Evolutionary conservation across 148 eudicot species (phyloP).

Genomic region (Vaccinium myrtillus): DNA sequence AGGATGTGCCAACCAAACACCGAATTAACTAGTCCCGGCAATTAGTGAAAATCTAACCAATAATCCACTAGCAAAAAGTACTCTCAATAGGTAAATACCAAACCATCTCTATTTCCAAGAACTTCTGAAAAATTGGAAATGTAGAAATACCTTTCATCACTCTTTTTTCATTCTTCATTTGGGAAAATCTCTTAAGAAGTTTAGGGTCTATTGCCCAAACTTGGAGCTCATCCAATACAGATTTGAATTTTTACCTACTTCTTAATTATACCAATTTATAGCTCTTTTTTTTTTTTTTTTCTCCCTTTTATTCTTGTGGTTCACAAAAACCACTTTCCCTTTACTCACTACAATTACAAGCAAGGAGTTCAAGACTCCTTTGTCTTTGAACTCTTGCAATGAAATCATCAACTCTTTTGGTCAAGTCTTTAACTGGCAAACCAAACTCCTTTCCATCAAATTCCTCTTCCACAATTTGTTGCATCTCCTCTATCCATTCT

Average conservation of each 20-base stretch:
- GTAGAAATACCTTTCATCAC: too few relatives aligned
- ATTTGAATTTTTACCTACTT: background rate
- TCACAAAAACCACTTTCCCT: background rate
- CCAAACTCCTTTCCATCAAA: background rate
- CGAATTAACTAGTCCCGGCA: too few relatives aligned
- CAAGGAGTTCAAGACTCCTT: constrained; percentile 43
- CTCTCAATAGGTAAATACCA: too few relatives aligned
- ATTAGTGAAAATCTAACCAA: too few relatives aligned
- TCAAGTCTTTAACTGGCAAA: constrained; percentile 44
- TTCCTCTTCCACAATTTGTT: constrained; percentile 15
- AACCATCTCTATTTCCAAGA: too few relatives aligned
- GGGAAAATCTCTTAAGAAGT: background rate
- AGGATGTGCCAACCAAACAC: too few relatives aligned
- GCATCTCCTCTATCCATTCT: background rate
- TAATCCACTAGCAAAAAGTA: too few relatives aligned
- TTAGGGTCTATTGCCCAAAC: background rate
- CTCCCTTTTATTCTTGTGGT: background rate
- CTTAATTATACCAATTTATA: background rate
- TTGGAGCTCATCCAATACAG: background rate
- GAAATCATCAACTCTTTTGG: constrained; percentile 64
- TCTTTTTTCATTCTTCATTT: too few relatives aligned
- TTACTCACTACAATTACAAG: background rate
- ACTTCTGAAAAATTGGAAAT: background rate
- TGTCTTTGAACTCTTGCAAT: constrained; percentile 70
- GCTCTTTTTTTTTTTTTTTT: too few relatives aligned